phyloP scores from a whole-genome alignment of 805 yeast genomes.

The Lipomyces chichibuensis region DNA sequence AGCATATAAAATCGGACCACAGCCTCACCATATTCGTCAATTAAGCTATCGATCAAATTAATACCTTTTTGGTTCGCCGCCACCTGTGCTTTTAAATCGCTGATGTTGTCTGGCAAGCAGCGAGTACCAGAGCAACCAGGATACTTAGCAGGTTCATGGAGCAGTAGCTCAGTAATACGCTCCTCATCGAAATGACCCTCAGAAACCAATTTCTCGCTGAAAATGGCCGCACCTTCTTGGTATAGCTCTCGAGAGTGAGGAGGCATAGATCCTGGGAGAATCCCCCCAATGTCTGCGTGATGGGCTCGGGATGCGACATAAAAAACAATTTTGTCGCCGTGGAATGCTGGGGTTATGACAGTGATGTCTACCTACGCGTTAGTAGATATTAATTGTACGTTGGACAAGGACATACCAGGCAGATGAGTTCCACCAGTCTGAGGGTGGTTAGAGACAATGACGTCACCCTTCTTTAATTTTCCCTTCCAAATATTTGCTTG shows the following conservation, averaged over 20 bases:
- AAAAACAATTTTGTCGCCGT: conserved; percentile 61
- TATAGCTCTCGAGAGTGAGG: conserved; percentile 81
- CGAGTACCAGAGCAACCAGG: conserved; percentile 93
- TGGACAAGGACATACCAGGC: conserved; percentile 47
- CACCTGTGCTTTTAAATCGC: conserved; percentile 82
- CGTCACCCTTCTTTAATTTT: conserved; percentile 71
- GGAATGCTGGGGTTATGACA: conserved; percentile 84
- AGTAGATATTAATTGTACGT: not conserved
- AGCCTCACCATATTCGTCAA: conserved; percentile 62
- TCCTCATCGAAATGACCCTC: conserved; percentile 77
- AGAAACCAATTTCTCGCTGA: conserved; percentile 71
- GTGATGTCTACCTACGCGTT: conserved; percentile 75
- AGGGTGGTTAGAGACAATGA: conserved; percentile 77
- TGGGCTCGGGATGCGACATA: conserved; percentile 95
- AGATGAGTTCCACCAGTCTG: conserved; percentile 84
- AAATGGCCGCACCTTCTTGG: conserved; percentile 91
- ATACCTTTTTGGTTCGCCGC: conserved; percentile 91
- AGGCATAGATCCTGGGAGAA: conserved; percentile 92
- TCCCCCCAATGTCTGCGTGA: conserved; percentile 95
- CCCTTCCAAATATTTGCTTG: conserved; percentile 70
- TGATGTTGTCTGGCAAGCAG: conserved; percentile 76
- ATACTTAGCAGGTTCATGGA: conserved; percentile 73
- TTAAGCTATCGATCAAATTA: conserved; percentile 59
- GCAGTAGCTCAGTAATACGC: conserved; percentile 61
- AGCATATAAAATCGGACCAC: conserved; percentile 73